phyloP scores from a whole-genome alignment of 768 basidiomycete genomes.

The Tricholoma bakamatsutake region DNA sequence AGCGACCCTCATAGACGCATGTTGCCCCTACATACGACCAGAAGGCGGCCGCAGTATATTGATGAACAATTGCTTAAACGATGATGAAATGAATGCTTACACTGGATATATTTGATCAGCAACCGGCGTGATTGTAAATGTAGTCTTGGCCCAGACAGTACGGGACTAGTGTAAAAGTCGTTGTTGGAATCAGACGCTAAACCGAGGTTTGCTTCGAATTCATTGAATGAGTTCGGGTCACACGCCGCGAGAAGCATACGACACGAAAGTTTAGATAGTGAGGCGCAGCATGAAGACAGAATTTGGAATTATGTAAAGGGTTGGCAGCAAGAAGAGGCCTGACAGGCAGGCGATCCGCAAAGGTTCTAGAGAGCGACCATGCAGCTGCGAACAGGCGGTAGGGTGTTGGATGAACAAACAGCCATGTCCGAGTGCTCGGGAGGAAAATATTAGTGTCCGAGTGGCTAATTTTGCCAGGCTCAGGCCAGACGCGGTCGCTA shows the following conservation, averaged over 20 bases:
- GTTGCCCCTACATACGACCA: not conserved
- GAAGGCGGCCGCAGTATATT: not conserved
- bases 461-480: constrained; percentile 13
- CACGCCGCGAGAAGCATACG: not conserved
- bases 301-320: not conserved
- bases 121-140: no score
- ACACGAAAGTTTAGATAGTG: not conserved
- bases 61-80: not conserved
- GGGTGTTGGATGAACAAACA: not conserved
- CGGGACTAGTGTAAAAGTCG: not conserved
- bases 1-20: not conserved
- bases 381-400: not conserved
- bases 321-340: not conserved
- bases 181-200: not conserved
- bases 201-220: not conserved
- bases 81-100: not conserved
- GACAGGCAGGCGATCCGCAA: constrained; percentile 1
- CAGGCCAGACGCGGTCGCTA: constrained; percentile 10
- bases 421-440: not conserved
- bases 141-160: no score
- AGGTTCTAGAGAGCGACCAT: not conserved
- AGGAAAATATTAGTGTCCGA: constrained; percentile 11
- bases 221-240: not conserved
- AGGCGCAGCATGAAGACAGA: not conserved
- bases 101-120: not conserved